Conservation (phyloP, 495 filamentous ascomycete genomes). For the Aspergillus mulundensis region DNA sequence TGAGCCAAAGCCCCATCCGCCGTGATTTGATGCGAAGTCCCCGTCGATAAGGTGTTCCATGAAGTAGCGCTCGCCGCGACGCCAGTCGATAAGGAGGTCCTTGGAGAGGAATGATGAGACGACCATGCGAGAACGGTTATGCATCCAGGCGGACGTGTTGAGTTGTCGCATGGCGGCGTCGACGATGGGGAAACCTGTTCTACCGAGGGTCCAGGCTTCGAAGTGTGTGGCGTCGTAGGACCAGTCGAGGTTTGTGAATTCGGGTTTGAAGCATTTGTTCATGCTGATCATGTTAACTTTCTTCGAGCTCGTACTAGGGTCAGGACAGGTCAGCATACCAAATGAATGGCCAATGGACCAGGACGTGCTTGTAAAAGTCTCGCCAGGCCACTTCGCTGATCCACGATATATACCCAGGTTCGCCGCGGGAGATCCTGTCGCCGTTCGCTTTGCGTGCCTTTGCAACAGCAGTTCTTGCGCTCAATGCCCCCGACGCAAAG, state of each 20-base stretch:
- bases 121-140: constrained; percentile 87
- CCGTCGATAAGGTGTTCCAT: constrained; percentile 88
- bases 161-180: constrained; percentile 92
- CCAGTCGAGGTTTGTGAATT: constrained; percentile 80
- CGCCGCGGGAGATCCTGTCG: constrained; percentile 64
- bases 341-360: constrained; percentile 83
- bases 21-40: constrained; percentile 89
- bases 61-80: constrained; percentile 82
- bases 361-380: constrained; percentile 88
- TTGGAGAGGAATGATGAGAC: constrained; percentile 84
- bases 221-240: constrained; percentile 67
- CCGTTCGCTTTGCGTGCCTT: constrained; percentile 65
- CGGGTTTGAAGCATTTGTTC: constrained; percentile 90
- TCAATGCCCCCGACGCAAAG: constrained; percentile 71
- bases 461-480: constrained; percentile 68
- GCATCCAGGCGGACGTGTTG: constrained; percentile 69
- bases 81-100: constrained; percentile 86
- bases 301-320: neutral
- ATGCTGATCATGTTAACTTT: constrained; percentile 49
- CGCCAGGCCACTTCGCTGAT: constrained; percentile 88
- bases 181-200: constrained; percentile 81
- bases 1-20: constrained; percentile 84
- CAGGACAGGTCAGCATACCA: constrained; percentile 50
- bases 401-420: constrained; percentile 67
- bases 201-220: constrained; percentile 69